phyloP scores from a whole-genome alignment of 139 green algal genomes.

The Tetradesmus obliquus region DNA sequence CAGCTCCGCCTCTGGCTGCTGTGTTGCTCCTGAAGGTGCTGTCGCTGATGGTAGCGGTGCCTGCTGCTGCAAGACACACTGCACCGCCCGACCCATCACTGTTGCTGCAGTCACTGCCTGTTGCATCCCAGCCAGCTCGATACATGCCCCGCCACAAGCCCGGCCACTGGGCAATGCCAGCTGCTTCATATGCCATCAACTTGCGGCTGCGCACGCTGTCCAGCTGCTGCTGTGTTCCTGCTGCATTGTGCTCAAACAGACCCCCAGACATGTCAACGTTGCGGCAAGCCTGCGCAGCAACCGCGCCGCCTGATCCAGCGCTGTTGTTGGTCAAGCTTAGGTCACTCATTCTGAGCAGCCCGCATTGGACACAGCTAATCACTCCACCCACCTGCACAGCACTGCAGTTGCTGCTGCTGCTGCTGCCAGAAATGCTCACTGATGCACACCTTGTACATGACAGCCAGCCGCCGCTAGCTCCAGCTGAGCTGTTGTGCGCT shows the following conservation, averaged over 20 bases:
- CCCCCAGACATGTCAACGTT: not conserved
- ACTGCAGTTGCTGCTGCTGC: not conserved
- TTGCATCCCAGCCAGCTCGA: not conserved
- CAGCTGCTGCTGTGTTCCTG: not conserved
- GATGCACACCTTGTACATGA: not conserved
- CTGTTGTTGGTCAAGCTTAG: not conserved
- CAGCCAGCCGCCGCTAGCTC: constrained; percentile 1
- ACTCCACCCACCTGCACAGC: not conserved
- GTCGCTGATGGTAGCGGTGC: not conserved
- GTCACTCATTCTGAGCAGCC: not conserved
- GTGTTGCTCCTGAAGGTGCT: not conserved
- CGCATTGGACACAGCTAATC: not conserved
- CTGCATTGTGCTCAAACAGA: not conserved
- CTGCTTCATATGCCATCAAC: not conserved
- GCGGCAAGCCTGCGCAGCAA: not conserved
- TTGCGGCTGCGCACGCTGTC: not conserved
- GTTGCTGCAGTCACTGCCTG: not conserved
- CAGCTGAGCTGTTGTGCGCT: not conserved
- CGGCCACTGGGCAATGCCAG: not conserved
- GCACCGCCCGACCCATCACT: not conserved
- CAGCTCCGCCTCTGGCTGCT: not conserved
- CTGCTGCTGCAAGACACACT: not conserved
- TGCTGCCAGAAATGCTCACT: not conserved
- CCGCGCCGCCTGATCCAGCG: constrained; percentile 1
- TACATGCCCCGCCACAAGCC: not conserved